Base-by-base conservation (phyloP, 1,139 yeast genomes). In the Maudiozyma humilis region DNA sequence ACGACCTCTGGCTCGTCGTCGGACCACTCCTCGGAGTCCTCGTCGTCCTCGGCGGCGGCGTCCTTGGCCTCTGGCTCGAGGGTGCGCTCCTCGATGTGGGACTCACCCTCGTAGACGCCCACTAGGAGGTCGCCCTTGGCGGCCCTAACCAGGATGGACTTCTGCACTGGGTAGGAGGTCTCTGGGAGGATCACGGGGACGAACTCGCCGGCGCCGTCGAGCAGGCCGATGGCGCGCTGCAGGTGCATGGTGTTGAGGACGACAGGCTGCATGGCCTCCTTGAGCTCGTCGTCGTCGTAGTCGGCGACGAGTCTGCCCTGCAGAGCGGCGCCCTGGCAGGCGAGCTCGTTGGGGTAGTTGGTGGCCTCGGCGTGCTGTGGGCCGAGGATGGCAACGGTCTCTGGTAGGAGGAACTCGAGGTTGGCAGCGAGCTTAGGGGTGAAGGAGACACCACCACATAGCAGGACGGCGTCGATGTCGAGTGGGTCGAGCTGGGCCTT, bases 271-370 rank as follows among this genome's bases (percentile, higher is more conserved):
- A 82, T 73, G 48, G 95, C 82, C 67, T 88, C 95, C 44, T 74
- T 71, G 57, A 91, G 75, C 69, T 89, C 97, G 44, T 84, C 93
- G 48, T 76, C 86, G 60, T 89, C 97, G 57, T 82, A 87, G 58
- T 86, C 85, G 38, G 55, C 47, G 53, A 89, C 75, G 64, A 93
- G 72, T 36, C 95, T 79, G 42, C 96, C 98, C 73, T 93, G 98
- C 63, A 91, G 76, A 48, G 98, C 96, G 50, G 96, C 95, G 69
- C 99, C 99, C 64, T 95, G 83, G 53, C 95, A 82, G 53, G 83
- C 73, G 60, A 88, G 75, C 70, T 93, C 98, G 59, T 86, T 79
- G 50, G 99, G 96, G 47, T 60, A 54, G 71, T 83, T 79, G 49
- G 82, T 63, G 45, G 95, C 88, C 67, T 84, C 84, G 51, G 84